These are phyloP conservation scores for Botryobasidium botryosum DNA, from an alignment of 768 basidiomycete species.

Conservation along the genomic window DNA sequence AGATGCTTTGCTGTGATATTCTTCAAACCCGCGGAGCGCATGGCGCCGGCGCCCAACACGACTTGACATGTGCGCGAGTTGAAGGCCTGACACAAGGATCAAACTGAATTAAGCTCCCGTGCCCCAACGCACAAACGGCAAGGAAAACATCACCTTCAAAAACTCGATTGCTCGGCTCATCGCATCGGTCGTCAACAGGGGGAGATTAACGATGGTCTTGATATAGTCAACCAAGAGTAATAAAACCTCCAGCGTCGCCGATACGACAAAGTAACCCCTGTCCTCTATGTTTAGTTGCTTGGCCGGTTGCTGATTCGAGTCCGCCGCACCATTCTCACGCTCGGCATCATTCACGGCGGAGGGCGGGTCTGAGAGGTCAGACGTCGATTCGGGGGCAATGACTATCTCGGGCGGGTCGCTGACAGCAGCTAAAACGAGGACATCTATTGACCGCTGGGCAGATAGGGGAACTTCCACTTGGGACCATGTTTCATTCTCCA, in stretches of 20 bases:
- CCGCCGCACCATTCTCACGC: neutral
- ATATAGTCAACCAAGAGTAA: constrained; percentile 69
- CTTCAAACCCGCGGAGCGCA: constrained; percentile 92
- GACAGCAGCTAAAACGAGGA: constrained; percentile 68
- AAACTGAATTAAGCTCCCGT: constrained; percentile 3
- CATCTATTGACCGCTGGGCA: constrained; percentile 54
- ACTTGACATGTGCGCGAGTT: constrained; percentile 98
- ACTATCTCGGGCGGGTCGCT: constrained; percentile 58
- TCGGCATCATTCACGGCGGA: neutral
- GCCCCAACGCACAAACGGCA: neutral
- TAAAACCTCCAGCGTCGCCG: constrained; percentile 59
- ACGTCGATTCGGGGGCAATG: constrained; percentile 17
- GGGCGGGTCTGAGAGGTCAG: too few relatives aligned
- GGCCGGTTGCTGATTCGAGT: constrained; percentile 12
- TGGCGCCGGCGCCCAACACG: constrained; percentile 95
- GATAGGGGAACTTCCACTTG: constrained; percentile 51
- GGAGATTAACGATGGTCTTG: constrained; percentile 70
- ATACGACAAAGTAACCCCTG: constrained; percentile 66
- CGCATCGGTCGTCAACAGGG: constrained; percentile 82
- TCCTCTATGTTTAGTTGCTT: constrained; percentile 60
- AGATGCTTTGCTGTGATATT: constrained; percentile 98
- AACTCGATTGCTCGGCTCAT: constrained; percentile 92
- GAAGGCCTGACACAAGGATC: constrained; percentile 38
- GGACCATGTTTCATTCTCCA: constrained; percentile 93
- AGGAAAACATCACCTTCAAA: constrained; percentile 52